Base-by-base conservation (phyloP, 2,329 filamentous ascomycete species). In the Colletotrichum aenigma region DNA sequence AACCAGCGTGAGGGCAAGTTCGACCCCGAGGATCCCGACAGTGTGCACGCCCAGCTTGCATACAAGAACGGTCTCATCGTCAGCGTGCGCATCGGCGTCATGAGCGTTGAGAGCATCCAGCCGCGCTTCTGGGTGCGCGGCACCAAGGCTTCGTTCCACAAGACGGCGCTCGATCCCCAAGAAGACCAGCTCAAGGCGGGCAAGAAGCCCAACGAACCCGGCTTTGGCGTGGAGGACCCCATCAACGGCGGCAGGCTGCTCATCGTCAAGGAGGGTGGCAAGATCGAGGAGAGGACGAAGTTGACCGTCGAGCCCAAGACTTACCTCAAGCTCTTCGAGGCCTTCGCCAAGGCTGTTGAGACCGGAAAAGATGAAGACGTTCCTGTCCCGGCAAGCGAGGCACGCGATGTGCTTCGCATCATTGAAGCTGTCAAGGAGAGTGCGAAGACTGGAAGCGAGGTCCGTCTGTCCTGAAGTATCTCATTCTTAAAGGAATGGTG, bases 101-200 rank as follows among this genome's bases (percentile, higher is more conserved):
- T 95, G 66, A 94, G 92, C 81, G 90, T 91, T 4, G 94, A 96
- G 84, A 87, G 87, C 28, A 87, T 90, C 76, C 94, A 96, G 86
- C 87, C 94, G 75, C 87, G 94, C 52, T 96, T 93, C 87, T 96
- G 94, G 94, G 88, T 96, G 12, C 88, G 94, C 30, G 95, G 95
- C 26, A 91, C 91, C 21, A 92, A 93, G 84, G 95, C 94, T 1
- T 94, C 91, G 81, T 96, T 93, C 84, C 93, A 91, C 86, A 96
- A 96, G 88, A 85, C 86, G 52, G 87, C 89, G 70, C 87, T 96
- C 3, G 95, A 97, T 82, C 86, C 91, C 2, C 94, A 96, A 84
- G 95, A 97, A 85, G 91, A 93, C 71, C 93, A 95, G 83, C 88
- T 96, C 69, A 91, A 91, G 82, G 87, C 85, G 3, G 94, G 94